Conservation (phyloP, 2,329 filamentous ascomycete genomes). For the Stemphylium lycopersici region DNA sequence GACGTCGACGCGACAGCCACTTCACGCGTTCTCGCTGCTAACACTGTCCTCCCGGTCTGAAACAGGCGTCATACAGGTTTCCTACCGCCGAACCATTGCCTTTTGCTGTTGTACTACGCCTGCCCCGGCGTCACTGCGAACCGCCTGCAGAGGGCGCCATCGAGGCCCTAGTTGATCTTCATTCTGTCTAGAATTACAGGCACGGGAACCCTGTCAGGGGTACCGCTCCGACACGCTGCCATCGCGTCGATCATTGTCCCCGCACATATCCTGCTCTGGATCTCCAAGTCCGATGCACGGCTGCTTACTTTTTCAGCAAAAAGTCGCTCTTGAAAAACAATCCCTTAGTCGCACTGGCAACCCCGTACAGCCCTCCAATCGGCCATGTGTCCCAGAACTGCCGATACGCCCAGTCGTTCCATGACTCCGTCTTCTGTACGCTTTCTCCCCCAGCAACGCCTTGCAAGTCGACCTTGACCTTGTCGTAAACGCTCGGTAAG, state of each 20-base stretch:
- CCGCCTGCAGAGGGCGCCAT: background rate
- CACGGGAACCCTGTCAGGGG: slow-evolving; percentile 8
- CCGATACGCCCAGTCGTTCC: slow-evolving; percentile 35
- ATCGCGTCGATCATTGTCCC: slow-evolving; percentile 8
- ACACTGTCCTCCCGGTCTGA: background rate
- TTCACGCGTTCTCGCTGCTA: slow-evolving; percentile 26
- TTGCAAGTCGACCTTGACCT: slow-evolving; percentile 58
- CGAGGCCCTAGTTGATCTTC: background rate
- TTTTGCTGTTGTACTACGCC: background rate
- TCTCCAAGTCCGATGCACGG: background rate
- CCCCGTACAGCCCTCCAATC: slow-evolving; percentile 48
- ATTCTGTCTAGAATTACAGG: slow-evolving; percentile 2
- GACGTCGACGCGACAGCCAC: slow-evolving; percentile 38
- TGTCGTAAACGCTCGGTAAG: slow-evolving; percentile 73
- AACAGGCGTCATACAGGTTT: slow-evolving; percentile 10
- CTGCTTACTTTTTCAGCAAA: slow-evolving; percentile 37
- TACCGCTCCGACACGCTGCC: background rate
- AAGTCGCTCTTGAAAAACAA: slow-evolving; percentile 42
- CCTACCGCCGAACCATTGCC: background rate
- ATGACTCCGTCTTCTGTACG: slow-evolving; percentile 21
- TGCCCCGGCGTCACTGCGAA: slow-evolving; percentile 10
- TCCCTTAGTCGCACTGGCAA: slow-evolving; percentile 45
- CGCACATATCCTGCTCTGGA: background rate
- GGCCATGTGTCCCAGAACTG: slow-evolving; percentile 46
- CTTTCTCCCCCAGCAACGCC: slow-evolving; percentile 35